Evolutionary conservation across 495 filamentous ascomycete genomes (phyloP), one percentile per base, ranked within the genome.

Genomic region (Podospora pseudoanserina): DNA sequence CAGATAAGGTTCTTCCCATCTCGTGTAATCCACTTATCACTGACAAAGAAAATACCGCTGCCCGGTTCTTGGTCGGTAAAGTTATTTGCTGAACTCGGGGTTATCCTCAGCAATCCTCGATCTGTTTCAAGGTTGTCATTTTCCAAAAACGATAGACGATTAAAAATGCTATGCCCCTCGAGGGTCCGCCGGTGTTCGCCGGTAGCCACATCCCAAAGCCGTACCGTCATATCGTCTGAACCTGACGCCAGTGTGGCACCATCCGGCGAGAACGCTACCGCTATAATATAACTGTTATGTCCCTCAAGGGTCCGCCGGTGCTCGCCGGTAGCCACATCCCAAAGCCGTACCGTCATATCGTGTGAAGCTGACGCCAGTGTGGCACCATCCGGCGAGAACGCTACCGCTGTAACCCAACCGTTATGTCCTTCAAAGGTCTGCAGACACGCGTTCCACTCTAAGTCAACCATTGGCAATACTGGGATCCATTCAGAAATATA

Each of bases 321-420:
- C 39, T 19, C 39, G 39, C 62, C 34, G 18, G 62, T 64, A 0
- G 32, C 39, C 9, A 54, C 28, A 57, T 65, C 63, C 63, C 39
- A 65, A 3, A 65, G 63, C 49, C 63, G 63, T 44, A 65, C 39
- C n/a, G 63, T 65, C 0, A 2, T 1, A 56, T 65, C 63, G 26
- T n/a, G 0, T 32, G 39, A 65, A 65, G 3, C 49, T 18, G 63
- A 65, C 44, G 63, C 63, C 13, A 65, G 63, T 27, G 20, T 56
- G 9, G 44, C 32, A 23, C 65, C 30, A n/a, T 66, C 56, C 18
- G 30, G 19, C 1, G 65, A 66, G 19, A 66, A 66, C 18, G 55
- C 20, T 4, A 66, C 65, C 34, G 32, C 19, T 1, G 2, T 28
- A 28, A 60, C 56, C 2, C 0, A 19, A n/a, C 34, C n/a, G 34